Percentiles rank a stretch among this genome's conserved stretches.
Conservation (phyloP, 345 rosid species). For the Gossypium anomalum region DNA sequence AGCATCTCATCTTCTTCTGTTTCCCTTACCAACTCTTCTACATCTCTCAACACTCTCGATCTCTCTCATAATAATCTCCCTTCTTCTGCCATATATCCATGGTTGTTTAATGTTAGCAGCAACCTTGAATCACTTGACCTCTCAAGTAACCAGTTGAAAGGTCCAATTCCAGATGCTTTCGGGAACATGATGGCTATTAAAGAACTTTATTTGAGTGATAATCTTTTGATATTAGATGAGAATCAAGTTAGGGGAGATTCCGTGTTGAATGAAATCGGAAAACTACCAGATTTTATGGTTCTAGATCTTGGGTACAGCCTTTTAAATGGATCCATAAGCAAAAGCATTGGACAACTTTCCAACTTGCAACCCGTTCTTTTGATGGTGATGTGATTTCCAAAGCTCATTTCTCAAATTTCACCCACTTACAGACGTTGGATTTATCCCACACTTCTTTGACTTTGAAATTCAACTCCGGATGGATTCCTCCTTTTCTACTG, state of each 20-base stretch:
- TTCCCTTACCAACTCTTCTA: too few species aligned
- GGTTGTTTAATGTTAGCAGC: too few species aligned
- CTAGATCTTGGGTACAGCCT: background rate
- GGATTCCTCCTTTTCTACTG: background rate
- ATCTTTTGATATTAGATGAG: background rate
- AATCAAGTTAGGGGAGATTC: background rate
- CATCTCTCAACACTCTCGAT: too few species aligned
- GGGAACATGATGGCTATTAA: background rate
- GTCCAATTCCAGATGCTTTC: background rate
- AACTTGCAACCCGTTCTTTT: background rate
- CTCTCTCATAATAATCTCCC: too few species aligned
- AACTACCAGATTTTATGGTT: background rate
- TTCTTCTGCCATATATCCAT: too few species aligned
- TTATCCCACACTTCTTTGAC: background rate
- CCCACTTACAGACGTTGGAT: accelerated
- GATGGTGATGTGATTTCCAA: background rate
- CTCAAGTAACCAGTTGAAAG: background rate
- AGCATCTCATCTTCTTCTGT: too few species aligned
- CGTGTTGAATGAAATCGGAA: background rate
- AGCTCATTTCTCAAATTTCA: background rate
- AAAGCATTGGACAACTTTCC: background rate
- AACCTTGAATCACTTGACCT: too few species aligned
- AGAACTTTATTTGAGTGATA: background rate
- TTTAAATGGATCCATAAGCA: background rate
- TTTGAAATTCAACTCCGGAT: background rate